Percentiles rank a stretch among this genome's conserved stretches.
Conservation (phyloP, 768 basidiomycete species). For the Amanita thiersii region DNA sequence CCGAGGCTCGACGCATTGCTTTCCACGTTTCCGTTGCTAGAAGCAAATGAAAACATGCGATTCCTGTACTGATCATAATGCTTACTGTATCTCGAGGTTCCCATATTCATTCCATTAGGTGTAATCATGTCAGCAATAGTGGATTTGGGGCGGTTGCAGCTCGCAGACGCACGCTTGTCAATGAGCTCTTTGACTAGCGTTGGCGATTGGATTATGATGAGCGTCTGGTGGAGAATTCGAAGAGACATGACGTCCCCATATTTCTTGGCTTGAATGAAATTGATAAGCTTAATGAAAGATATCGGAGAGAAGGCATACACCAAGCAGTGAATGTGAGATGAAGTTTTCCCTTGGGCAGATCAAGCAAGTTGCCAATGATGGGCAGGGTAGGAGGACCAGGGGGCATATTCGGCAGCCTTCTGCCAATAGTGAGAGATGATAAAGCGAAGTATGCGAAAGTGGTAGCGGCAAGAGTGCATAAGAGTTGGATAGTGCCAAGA, state of each 20-base stretch:
- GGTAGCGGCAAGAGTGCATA: neutral
- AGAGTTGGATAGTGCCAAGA: neutral
- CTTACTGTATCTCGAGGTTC: constrained; percentile 9
- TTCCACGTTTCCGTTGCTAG: constrained; percentile 15
- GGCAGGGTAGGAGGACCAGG: constrained; percentile 18
- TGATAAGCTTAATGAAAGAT: neutral
- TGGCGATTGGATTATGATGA: constrained; percentile 17
- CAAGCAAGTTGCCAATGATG: constrained; percentile 16
- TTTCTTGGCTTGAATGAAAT: constrained; percentile 8
- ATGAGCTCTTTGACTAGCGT: constrained; percentile 15
- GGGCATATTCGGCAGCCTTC: constrained; percentile 14
- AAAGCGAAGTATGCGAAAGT: neutral
- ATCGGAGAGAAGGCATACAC: constrained; percentile 6
- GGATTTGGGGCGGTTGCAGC: constrained; percentile 13
- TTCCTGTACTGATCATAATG: neutral
- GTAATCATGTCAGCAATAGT: constrained; percentile 13
- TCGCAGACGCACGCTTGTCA: constrained; percentile 15
- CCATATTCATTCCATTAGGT: constrained; percentile 14
- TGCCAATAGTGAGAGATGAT: neutral
- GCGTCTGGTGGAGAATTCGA: constrained; percentile 14
- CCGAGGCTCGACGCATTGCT: constrained; percentile 13
- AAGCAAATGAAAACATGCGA: neutral
- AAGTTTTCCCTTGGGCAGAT: constrained; percentile 14
- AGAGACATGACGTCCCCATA: constrained; percentile 16
- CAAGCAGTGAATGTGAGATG: constrained; percentile 16